Conservation (phyloP, 768 basidiomycete species). For the Harrya chromipes region DNA sequence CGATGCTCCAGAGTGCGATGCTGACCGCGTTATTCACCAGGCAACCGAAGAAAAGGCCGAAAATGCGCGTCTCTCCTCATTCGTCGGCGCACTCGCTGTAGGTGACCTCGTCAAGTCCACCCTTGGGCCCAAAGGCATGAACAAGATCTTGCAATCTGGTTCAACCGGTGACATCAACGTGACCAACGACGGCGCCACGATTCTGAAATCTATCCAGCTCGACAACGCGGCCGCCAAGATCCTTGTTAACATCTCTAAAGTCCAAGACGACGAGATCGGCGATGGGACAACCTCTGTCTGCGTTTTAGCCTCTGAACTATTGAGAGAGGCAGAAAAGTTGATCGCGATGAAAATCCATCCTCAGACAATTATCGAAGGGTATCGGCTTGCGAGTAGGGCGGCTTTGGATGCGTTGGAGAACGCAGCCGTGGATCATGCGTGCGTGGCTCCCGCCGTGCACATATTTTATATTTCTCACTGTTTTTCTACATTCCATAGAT, state of each 20-base stretch:
- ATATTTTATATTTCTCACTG: not conserved
- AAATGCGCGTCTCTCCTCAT: slow-evolving; percentile 96
- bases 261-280: slow-evolving; percentile 99
- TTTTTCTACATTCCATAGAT: slow-evolving; percentile 37
- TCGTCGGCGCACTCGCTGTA: slow-evolving; percentile 94
- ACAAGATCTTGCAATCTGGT: slow-evolving; percentile 95
- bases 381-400: slow-evolving; percentile 83
- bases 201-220: slow-evolving; percentile 94
- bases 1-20: not conserved
- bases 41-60: slow-evolving; percentile 95
- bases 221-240: slow-evolving; percentile 99
- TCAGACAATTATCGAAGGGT: slow-evolving; percentile 97
- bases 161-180: slow-evolving; percentile 92
- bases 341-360: slow-evolving; percentile 93
- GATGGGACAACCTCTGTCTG: slow-evolving; percentile 93
- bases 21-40: slow-evolving; percentile 34
- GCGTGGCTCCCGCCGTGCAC: slow-evolving; percentile 30
- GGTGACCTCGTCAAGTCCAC: slow-evolving; percentile 99
- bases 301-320: slow-evolving; percentile 85
- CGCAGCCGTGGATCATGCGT: slow-evolving; percentile 84
- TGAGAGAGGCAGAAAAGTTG: slow-evolving; percentile 94
- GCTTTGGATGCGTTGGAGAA: slow-evolving; percentile 82
- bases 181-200: slow-evolving; percentile 98
- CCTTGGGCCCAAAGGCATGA: slow-evolving; percentile 99
- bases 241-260: slow-evolving; percentile 98